phyloP scores from a whole-genome alignment of 257 asterid species.

The Nicotiana sylvestris region DNA sequence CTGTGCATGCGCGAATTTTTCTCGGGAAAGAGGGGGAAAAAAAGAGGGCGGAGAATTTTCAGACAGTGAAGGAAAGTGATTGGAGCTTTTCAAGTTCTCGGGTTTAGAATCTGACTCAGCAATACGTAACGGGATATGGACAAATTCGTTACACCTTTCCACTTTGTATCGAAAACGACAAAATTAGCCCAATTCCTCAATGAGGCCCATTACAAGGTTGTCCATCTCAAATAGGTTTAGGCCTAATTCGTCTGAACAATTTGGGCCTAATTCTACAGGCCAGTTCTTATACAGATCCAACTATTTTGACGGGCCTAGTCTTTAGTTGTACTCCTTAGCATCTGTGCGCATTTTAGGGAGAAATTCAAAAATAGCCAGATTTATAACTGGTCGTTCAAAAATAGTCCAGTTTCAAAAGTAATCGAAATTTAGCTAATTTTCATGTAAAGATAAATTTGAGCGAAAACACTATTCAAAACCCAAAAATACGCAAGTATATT shows the following conservation, averaged over 20 bases:
- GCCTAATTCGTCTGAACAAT: not conserved
- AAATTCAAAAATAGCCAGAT: no score
- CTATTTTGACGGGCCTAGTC: no score
- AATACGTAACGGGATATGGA: slow-evolving; percentile 18
- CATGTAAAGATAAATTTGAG: no score
- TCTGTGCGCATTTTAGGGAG: no score
- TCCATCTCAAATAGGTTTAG: not conserved
- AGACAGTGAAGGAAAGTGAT: not conserved
- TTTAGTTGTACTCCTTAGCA: no score
- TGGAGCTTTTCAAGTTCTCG: slow-evolving; percentile 10
- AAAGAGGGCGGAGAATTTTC: not conserved
- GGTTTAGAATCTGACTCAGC: slow-evolving; percentile 27
- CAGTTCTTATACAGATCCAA: not conserved
- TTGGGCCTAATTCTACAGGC: not conserved
- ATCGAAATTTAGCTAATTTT: no score
- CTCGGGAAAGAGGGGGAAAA: not conserved
- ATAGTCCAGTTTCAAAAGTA: no score
- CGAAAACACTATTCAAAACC: no score
- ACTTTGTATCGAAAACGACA: not conserved
- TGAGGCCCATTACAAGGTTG: not conserved
- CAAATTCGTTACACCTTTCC: slow-evolving; percentile 5
- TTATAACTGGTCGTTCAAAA: no score
- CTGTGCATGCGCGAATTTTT: not conserved
- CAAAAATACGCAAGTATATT: no score
- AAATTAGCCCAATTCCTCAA: not conserved